A percentile compares a stretch with the other conserved stretches of the same genome.
These are phyloP conservation scores for Saccharomycopsis synnaedendra DNA, from an alignment of 805 yeast species.

Conservation along the genomic window DNA sequence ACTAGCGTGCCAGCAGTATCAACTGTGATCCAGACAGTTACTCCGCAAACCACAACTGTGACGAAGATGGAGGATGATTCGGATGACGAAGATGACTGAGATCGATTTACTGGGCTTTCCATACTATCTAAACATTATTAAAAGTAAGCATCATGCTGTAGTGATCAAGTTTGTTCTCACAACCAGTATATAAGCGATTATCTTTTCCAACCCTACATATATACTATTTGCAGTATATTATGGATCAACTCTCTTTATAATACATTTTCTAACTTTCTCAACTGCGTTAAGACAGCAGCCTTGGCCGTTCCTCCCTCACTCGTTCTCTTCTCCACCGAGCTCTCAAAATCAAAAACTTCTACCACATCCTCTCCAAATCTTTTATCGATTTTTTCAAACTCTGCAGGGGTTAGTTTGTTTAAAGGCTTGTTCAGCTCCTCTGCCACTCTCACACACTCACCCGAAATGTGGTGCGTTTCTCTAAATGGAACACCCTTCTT, in stretches of 20 bases:
- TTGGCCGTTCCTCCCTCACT: conserved; percentile 98
- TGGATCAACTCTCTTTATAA: not conserved
- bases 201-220: no score
- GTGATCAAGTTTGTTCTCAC: no score
- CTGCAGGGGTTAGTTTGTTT: conserved; percentile 68
- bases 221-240: no score
- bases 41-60: no score
- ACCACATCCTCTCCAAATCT: conserved; percentile 76
- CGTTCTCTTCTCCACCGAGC: conserved; percentile 89
- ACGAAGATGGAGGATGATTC: no score
- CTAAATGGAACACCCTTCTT: conserved; percentile 98
- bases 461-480: conserved; percentile 97
- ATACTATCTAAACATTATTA: no score
- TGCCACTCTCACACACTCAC: conserved; percentile 89
- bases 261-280: conserved; percentile 24
- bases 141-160: no score
- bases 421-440: conserved; percentile 68
- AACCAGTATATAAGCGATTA: no score
- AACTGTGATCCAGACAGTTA: no score
- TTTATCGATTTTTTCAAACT: conserved; percentile 66
- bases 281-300: conserved; percentile 73
- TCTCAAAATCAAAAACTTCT: conserved; percentile 84
- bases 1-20: no score
- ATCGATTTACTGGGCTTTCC: no score
- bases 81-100: no score